Evolutionary conservation across 2,329 filamentous ascomycete genomes (phyloP), one percentile per base, ranked within the genome.

Genomic region (Scedosporium aurantiacum): DNA sequence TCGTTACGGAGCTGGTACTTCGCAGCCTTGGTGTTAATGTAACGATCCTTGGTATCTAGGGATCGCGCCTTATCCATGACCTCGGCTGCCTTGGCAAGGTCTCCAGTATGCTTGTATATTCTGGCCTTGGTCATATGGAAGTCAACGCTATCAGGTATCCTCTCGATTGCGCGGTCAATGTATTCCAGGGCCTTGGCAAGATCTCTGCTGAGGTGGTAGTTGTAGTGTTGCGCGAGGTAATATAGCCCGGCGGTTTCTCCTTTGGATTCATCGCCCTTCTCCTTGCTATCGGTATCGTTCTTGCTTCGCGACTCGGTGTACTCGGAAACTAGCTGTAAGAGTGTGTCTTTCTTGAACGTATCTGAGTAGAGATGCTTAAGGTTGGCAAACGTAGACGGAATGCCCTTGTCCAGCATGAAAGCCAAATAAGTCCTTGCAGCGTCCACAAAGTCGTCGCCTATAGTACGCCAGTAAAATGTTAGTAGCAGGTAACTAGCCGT

Each of bases 21-120:
- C 63, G 93, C 92, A 58, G 91, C 88, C 77, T 99, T 99, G 65
- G 91, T 95, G 79, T 99, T 99, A 80, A 97, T 97, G 73, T 97
- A 96, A 54, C 94, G 87, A 71, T 99, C 94, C 75, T 88, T 91
- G 66, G 89, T 84, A 70, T 99, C 95, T 64, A 97, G 80, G 64
- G 85, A 82, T 60, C 94, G 86, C 1, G 94, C 94, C 66, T 87
- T 79, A 67, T 97, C 89, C 91, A 99, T 97, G 50, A 85, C 83
- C 68, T 91, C 88, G 0, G 92, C 84, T 1, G 95, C 94, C 73
- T 89, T 90, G 66, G 83, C 77, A 5, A 87, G 76, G 69, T 97
- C 86, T 25, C 93, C 94, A 58, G 82, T 80, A 73, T 99, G 91
- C 78, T 99, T 99, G 76, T 86, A 88, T 80, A 97, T 94, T 69